Evolutionary conservation across 352 stramenopile genomes (phyloP), one percentile per base, ranked within the genome.

Genomic region (Pelagophyceae sp.): DNA sequence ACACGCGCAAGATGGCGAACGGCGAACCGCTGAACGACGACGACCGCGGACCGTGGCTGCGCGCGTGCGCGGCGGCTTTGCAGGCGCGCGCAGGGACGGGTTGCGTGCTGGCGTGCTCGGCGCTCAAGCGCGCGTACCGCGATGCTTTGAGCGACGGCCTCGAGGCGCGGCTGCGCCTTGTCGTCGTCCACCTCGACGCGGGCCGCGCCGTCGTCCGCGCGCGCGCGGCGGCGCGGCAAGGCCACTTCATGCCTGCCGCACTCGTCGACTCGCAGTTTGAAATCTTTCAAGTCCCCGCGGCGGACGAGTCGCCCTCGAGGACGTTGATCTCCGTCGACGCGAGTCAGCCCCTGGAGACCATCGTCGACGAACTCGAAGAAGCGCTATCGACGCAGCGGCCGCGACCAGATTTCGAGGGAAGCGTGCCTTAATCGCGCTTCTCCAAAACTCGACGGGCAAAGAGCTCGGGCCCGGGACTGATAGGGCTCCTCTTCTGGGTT

Each of bases 181-280:
- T 11, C 2, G 17, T 72, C 31, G 63, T 45, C 19, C n/a, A 33
- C 31, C 35, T 72, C 6, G 31, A 45, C 31, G 63, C 29, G 63
- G 5, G 29, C 6, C 31, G 3, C 11, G 63, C 63, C 63, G 31
- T 72, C 63, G 63, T 45, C 31, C 31, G 31, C 6, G 63, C 6
- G 19, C 63, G 63, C 31, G 63, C 40, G 29, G 31, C 6, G 27
- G 3, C 2, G 29, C 63, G 63, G 31, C 2, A n/a, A 1, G 61
- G 29, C 61, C 63, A 72, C 63, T 72, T 50, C 63, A 72, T 72
- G 63, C 63, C 63, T 32, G 63, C 63, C 11, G 37, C 63, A 3
- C 63, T 72, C 63, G 63, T 72, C 35, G 35, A 17, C 6, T 38
- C 6, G 5, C 63, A 72, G 63, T 72, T n/a, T n/a, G n/a, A n/a